Evolutionary conservation across 345 rosid species (phyloP), one percentile per base, ranked within the genome.

Genomic region (Adansonia digitata): DNA sequence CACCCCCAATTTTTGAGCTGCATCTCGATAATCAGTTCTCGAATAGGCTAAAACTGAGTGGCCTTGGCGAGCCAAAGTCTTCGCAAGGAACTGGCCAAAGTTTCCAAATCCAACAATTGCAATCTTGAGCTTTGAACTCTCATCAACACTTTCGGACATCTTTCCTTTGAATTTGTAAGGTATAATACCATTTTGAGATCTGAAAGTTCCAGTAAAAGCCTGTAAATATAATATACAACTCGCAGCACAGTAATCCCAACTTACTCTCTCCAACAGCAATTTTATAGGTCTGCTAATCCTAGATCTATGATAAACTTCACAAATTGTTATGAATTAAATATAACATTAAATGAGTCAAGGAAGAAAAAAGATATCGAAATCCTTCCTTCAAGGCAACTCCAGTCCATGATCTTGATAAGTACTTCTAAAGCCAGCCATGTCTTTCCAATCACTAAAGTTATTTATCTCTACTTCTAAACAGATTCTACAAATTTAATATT

Each of bases 61-160:
- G 60, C 97, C 94, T 68, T 93, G 97, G 35, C 72, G 75, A 39
- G 78, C 86, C 17, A 92, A 69, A 12, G 91, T 81, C 74, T 85
- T 91, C 0, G 89, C 94, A 15, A 89, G 86, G 80, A 93, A 93
- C 68, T 89, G 97, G 59, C 97, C 94, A 14, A 89, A 91, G 73
- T 91, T 91, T 0, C 97, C 97, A 71, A 93, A 93, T 62, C 97
- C 98, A 8, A 93, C 80, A 51, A 93, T 82, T 55, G 79, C 97
- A 75, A 93, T 82, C 85, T 91, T 91, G 27, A 92, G 88, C 81
- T 83, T 88, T 7, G 85, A 81, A 52, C 76, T 65, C n/a, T 81
- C 84, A 76, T 74, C 79, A 29, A 77, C 55, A 63, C 62, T 37
- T 10, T 74, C 78, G 31, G 86, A 69, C 48, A 79, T 45, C 69